These are phyloP conservation scores for Cicer pinnatifidum DNA, from an alignment of 306 rosid species.

Conservation along the genomic window DNA sequence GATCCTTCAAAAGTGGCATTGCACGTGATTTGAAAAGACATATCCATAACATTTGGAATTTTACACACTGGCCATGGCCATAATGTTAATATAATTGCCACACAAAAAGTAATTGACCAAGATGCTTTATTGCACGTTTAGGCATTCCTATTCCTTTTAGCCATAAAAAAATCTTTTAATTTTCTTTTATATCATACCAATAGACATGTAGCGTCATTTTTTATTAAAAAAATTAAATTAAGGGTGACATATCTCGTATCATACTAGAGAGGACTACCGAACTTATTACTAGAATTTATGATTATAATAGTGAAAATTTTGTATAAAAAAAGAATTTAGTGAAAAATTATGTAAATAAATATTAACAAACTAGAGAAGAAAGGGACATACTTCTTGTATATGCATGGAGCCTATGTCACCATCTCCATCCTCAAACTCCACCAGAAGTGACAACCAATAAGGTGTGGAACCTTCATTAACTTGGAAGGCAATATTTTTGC, in stretches of 20 bases:
- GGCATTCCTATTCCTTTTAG: background rate
- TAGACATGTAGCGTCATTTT: background rate
- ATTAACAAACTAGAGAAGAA: slow-evolving; percentile 17
- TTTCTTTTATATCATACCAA: background rate
- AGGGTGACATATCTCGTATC: no score
- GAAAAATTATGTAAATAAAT: slow-evolving; percentile 27
- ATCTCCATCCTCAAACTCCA: slow-evolving; percentile 80
- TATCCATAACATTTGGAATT: slow-evolving; percentile 54
- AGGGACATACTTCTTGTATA: slow-evolving; percentile 60
- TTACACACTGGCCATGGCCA: slow-evolving; percentile 24
- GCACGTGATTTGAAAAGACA: slow-evolving; percentile 48
- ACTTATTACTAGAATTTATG: no score
- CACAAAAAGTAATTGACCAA: slow-evolving; percentile 6
- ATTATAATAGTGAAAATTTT: no score
- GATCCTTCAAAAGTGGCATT: slow-evolving; percentile 7
- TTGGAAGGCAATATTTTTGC: slow-evolving; percentile 71
- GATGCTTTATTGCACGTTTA: slow-evolving; percentile 46
- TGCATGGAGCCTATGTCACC: slow-evolving; percentile 88
- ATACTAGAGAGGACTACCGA: no score
- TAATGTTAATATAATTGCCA: background rate
- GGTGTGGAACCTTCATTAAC: slow-evolving; percentile 94
- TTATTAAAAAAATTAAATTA: background rate
- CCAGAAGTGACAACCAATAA: slow-evolving; percentile 80
- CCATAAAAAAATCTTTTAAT: background rate
- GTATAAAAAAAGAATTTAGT: background rate